Evolutionary conservation across 495 filamentous ascomycete species (phyloP).

Genomic region (Penicillium samsonianum): DNA sequence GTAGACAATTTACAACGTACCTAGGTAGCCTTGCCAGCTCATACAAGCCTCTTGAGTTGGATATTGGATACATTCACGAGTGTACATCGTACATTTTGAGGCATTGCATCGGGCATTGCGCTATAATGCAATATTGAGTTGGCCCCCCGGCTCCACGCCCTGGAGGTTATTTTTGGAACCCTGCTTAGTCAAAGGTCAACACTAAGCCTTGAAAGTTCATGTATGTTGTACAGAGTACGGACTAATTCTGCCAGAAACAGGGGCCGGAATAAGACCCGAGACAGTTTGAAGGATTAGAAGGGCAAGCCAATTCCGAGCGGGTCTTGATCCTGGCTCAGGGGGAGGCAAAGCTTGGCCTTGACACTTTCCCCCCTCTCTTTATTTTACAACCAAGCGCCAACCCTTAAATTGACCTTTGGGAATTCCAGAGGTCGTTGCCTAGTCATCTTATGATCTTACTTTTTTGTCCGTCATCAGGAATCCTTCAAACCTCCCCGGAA

Average conservation of each 20-base stretch:
- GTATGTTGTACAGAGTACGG: no score
- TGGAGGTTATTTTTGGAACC: conserved; percentile 2
- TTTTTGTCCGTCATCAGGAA: conserved; percentile 25
- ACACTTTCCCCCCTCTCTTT: not conserved
- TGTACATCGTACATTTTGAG: not conserved
- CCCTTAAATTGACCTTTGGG: not conserved
- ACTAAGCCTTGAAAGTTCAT: not conserved
- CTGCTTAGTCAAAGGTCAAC: not conserved
- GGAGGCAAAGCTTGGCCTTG: conserved; percentile 5
- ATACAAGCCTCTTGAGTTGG: not conserved
- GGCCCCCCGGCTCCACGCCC: no score
- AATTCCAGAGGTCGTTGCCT: not conserved
- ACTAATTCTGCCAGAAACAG: no score
- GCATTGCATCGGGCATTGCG: not conserved
- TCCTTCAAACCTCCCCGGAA: conserved; percentile 19
- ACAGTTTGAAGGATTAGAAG: not conserved
- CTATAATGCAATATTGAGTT: not conserved
- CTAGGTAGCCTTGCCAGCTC: conserved; percentile 6
- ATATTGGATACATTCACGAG: not conserved
- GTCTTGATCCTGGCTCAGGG: not conserved
- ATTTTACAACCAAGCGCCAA: not conserved
- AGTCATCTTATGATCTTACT: not conserved
- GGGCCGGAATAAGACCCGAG: not conserved
- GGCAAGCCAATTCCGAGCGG: conserved; percentile 6
- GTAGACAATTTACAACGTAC: conserved; percentile 2